Base-by-base conservation (phyloP, 768 basidiomycete species). In the Lentinula boryana region DNA sequence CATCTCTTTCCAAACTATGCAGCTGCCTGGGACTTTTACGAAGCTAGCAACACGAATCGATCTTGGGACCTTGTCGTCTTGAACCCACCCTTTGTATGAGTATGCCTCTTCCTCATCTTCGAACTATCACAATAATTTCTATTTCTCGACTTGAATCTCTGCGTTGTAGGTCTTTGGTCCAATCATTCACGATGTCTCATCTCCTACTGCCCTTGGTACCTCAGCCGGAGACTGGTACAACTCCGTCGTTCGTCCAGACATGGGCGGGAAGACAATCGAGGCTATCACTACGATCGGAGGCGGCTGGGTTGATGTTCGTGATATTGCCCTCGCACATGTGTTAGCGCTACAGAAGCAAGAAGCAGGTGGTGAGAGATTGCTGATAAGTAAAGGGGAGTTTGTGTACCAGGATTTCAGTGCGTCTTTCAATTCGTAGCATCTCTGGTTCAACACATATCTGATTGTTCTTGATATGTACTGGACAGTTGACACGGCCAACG, bases 1-100 rank as follows among this genome's bases (percentile, higher is more conserved):
- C 10, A 7, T 18, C 36, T 21, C 7, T n/a, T 23, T 23, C 23
- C 23, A 23, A 23, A 23, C n/a, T 38, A 18, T 36, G 4, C 23
- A 76, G 79, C 80, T 10, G 84, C 82, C 4, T 85, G 84, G 84
- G 70, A 74, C n/a, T 78, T 78, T 51, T 63, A 76, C 53, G 67
- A 73, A 23, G 66, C 71, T 46, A 68, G 75, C 58, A 71, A 74
- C 40, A 21, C 58, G 4, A 69, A 66, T 23, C 67, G 72, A 36
- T 58, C 67, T 5, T 79, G 74, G 72, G 80, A 79, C 58, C 60
- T 82, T 55, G 70, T 72, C 4, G 69, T 71, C 0, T 63, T 80
- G 56, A 72, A 74, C 62, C 79, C 81, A 23, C 75, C 80, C 48
- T 72, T 63, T 38, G 77, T 75, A 38, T 67, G 74, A 38, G n/a